Base-by-base conservation (phyloP, 73 alveolate species). In the Symbiodinium natans region DNA sequence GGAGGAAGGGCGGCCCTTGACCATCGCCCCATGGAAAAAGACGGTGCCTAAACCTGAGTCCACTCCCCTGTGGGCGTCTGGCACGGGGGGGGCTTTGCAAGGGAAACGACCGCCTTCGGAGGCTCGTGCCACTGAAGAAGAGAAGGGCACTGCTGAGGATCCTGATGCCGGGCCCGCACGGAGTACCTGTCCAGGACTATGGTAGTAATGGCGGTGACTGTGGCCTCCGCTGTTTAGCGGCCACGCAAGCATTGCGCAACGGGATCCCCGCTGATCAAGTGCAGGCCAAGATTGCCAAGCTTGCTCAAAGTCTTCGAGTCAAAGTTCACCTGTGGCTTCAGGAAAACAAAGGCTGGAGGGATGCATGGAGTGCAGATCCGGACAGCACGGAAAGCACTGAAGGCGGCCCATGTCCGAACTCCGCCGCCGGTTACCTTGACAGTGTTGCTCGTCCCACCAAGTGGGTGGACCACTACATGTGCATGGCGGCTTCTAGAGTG, bases 151-250 rank as follows among this genome's bases (percentile, higher is more conserved):
- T 27, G 34, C 34, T 25, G 33, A 15, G 39, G 75, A 25, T 5
- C 10, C 36, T 56, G 75, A 56, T 25, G 75, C 75, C 27, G 6
- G 75, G 75, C 6, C 75, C 75, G 29, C 75, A 56, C 75, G 75
- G 75, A 25, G 75, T 56, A 15, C 34, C 29, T 0, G 10, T 56
- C 42, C 83, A 25, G 40, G 83, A 73, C 41, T 25, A 31, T 31
- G 83, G 83, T 41, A 73, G 83, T 41, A 73, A 73, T 33, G 83
- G 83, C 1, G 83, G 83, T 10, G 83, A 73, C 41, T 73, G 83
- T 25, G 83, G 42, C 41, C 41, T 73, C 23, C 83, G 83, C 10
- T 73, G 83, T 9, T 25, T 73, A 0, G 41, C 83, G 11, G 83
- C 23, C 41, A 33, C 41, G 83, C 83, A 73, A 19, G 83, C 83